Conservation (phyloP, 441 rosid species). For the Dalechampia spathulata region DNA sequence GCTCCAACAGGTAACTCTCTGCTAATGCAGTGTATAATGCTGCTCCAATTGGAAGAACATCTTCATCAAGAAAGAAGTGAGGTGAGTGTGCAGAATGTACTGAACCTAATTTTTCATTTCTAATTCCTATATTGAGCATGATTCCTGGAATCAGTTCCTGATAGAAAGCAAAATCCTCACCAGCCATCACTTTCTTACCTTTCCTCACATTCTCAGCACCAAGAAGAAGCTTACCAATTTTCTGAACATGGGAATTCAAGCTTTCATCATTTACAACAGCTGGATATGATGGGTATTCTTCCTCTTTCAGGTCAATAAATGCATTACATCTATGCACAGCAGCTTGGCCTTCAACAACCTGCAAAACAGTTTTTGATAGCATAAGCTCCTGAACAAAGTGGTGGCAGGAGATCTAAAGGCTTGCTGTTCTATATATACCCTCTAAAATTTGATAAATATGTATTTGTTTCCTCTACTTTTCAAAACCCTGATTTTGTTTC, state of each 20-base stretch:
- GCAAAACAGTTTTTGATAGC: conserved; percentile 6
- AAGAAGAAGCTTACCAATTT: conserved; percentile 43
- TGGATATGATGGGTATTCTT: conserved; percentile 46
- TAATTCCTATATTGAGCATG: conserved; percentile 56
- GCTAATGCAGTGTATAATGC: conserved; percentile 62
- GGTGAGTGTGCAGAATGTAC: conserved; percentile 63
- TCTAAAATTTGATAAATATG: not conserved
- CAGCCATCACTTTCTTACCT: conserved; percentile 50
- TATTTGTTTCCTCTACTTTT: no score
- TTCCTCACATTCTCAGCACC: conserved; percentile 50
- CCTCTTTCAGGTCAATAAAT: conserved; percentile 36
- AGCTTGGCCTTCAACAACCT: conserved; percentile 68
- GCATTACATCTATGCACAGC: conserved; percentile 56
- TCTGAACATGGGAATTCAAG: conserved; percentile 42
- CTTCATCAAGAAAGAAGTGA: conserved; percentile 66
- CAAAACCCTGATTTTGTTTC: no score
- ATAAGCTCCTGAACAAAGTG: not conserved
- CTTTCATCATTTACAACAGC: conserved; percentile 51
- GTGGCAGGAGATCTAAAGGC: no score
- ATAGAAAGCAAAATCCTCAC: conserved; percentile 82
- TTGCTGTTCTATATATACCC: not conserved
- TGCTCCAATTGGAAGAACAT: conserved; percentile 72
- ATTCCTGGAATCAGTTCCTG: conserved; percentile 69
- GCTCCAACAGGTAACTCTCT: conserved; percentile 46
- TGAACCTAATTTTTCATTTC: conserved; percentile 57